Evolutionary conservation across 2,329 filamentous ascomycete species (phyloP), one percentile per base, ranked within the genome.

Genomic region (Monilinia aucupariae): DNA sequence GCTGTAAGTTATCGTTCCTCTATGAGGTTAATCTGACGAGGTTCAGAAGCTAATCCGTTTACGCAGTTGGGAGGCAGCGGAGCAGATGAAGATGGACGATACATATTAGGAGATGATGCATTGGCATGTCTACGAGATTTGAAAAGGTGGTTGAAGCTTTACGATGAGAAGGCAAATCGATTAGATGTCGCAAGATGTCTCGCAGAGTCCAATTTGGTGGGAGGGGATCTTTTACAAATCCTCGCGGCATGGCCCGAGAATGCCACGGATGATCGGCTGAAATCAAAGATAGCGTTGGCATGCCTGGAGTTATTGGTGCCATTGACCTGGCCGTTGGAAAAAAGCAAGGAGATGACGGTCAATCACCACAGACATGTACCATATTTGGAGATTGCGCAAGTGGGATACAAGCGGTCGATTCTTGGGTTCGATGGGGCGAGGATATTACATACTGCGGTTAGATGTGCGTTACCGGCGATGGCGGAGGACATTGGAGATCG

Each of bases 141-240:
- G 61, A 93, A 94, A 74, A 88, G 89, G 84, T 99, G 94, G 94
- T 83, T 99, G 69, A 92, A 91, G 70, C 85, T 96, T 67, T 94
- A 94, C 80, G 92, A 97, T 75, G 90, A 96, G 74, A 96, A 96
- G 75, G 86, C 88, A 68, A 96, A 96, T 74, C 88, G 93, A 68
- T 89, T 96, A 81, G 94, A 99, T 74, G 94, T 99, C 64, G 92
- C 93, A 65, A 84, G 94, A 77, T 97, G 92, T 75, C 81, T 97
- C 69, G 88, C 91, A 72, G 92, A 97, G 75, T 89, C 92, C 51
- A 97, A 97, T 72, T 77, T 99, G n/a, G 85, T 97, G 63, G 88
- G 88, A 72, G 90, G 91, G 58, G 94, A 99, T 75, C 78, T 99
- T 62, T 80, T 97, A 63, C 91, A 93, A 62, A 97, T 99, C 67